Percentiles rank a stretch among this genome's conserved stretches.
Evolutionary conservation across 2,329 filamentous ascomycete genomes (phyloP).

Genomic region (Aureobasidium sp.): DNA sequence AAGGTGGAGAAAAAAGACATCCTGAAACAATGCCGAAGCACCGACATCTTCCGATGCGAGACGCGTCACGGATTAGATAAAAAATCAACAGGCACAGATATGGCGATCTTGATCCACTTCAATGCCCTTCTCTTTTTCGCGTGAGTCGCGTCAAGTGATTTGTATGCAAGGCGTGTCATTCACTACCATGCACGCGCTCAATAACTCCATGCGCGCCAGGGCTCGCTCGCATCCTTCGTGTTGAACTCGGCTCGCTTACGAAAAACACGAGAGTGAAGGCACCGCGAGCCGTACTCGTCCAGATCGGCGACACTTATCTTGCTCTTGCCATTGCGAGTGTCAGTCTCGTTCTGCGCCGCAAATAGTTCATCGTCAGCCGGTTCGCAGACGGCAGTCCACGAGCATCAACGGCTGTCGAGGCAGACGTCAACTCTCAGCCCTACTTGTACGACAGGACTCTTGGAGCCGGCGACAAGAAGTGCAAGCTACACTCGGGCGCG

Average conservation of each 20-base stretch:
- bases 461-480: neutral
- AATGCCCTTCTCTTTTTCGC: neutral
- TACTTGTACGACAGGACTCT: neutral
- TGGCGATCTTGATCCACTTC: neutral
- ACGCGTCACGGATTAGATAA: neutral
- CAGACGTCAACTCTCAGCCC: neutral
- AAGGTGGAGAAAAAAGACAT: neutral
- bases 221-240: neutral
- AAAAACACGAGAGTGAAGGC: neutral
- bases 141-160: neutral
- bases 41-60: neutral
- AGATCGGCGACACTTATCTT: neutral
- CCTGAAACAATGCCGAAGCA: neutral
- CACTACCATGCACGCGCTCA: neutral
- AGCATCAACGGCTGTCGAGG: neutral
- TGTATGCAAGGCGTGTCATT: neutral
- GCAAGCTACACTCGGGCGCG: neutral
- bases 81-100: neutral
- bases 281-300: neutral
- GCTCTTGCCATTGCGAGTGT: neutral
- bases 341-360: neutral
- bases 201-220: neutral
- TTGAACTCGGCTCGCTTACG: neutral
- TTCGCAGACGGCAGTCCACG: neutral
- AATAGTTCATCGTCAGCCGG: neutral